Percentiles rank a stretch among this genome's conserved stretches.
Evolutionary conservation across 1,284 basidiomycete genomes (phyloP).

Genomic region (Cystobasidiaceae sp.): DNA sequence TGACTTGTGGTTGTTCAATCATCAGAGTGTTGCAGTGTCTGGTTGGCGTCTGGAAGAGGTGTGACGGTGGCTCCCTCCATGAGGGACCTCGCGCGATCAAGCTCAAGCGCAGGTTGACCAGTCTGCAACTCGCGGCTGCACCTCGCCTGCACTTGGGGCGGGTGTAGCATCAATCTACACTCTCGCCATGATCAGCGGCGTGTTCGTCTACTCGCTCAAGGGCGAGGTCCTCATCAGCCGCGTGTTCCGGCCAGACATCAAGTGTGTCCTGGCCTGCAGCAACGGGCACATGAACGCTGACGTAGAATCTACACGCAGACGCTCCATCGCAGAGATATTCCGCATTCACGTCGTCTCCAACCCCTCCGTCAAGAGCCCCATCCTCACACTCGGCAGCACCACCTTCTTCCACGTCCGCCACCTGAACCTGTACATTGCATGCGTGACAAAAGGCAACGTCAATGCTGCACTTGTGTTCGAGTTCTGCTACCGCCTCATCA

Average conservation of each 20-base stretch:
- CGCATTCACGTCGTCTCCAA: constrained; percentile 85
- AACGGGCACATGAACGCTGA: not conserved
- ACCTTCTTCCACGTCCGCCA: constrained; percentile 60
- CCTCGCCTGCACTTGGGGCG: no score
- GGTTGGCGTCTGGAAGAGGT: no score
- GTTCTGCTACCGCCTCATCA: constrained; percentile 92
- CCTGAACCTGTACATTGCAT: constrained; percentile 90
- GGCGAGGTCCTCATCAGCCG: constrained; percentile 84
- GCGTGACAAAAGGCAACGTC: constrained; percentile 72
- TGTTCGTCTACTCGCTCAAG: constrained; percentile 23
- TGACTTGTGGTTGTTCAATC: no score
- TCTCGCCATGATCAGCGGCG: constrained; percentile 12
- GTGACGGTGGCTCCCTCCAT: no score
- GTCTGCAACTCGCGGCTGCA: no score
- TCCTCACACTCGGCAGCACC: constrained; percentile 95
- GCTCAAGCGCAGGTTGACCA: no score
- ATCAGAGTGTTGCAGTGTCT: no score
- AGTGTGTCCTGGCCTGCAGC: constrained; percentile 57
- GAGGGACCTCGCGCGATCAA: no score
- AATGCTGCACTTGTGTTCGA: constrained; percentile 98
- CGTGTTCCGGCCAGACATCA: constrained; percentile 86
- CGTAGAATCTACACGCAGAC: no score
- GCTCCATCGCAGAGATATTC: constrained; percentile 95
- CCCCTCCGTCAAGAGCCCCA: constrained; percentile 90
- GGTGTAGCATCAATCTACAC: no score